Base-by-base conservation (phyloP, 2,329 filamentous ascomycete species). In the Gliomastix tumulicola region DNA sequence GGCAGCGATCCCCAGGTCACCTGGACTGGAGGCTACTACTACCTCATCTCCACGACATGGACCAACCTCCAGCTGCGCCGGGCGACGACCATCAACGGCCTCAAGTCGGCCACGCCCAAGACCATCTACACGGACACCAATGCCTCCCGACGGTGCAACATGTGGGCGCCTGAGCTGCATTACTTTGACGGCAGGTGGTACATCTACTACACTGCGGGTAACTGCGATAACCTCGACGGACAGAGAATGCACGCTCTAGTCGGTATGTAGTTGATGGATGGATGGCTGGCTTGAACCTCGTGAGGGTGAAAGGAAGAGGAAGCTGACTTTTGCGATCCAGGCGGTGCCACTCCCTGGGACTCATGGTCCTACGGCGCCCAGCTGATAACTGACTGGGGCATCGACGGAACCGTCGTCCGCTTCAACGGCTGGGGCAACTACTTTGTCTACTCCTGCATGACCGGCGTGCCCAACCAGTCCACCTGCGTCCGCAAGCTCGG, bases 101-200 rank as follows among this genome's bases (percentile, higher is more conserved):
- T 79, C n/a, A 74, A 75, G 56, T 69, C 62, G 0, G 71, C 65
- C 0, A 59, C 66, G 25, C 66, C 62, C 16, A 74, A 71, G 43
- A 48, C 60, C 4, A 68, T 78, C 20, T 78, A 69, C 56, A 62
- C 59, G 0, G 68, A 71, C 38, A 54, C 51, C 5, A 65, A 63
- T 13, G 48, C 70, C 3, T 56, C 55, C 5, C 58, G 69, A 13
- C 70, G 68, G 51, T 71, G 69, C 49, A 75, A 74, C 37, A 65
- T 78, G 25, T 79, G 74, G 74, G 73, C 74, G 0, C 74, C 73
- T 0, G 73, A 76, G 44, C 55, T 75, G 1, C 72, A 76, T 45
- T 67, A 66, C 38, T 48, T 76, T 7, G 60, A 65, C n/a, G 56
- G 54, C 12, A 47, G 37, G 15, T 67, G 73, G 72, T 76, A 72